These are phyloP conservation scores for Exophiala viscosa DNA, from an alignment of 2,329 filamentous ascomycete genomes.

Conservation along the genomic window DNA sequence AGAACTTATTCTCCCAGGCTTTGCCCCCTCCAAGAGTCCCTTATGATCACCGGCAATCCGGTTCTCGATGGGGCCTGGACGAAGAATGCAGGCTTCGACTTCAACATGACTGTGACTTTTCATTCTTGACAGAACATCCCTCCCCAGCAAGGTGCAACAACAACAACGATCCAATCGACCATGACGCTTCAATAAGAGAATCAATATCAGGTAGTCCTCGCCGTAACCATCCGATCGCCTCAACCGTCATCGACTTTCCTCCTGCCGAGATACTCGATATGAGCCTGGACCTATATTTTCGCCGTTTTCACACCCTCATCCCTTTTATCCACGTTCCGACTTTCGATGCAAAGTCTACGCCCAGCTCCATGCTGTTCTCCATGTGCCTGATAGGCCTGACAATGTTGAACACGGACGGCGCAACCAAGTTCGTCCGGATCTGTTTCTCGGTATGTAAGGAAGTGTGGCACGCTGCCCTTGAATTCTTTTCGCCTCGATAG, in stretches of 20 bases:
- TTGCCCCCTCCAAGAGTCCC: too few species aligned
- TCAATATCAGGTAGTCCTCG: background rate
- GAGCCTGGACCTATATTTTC: constrained; percentile 12
- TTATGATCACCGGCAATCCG: too few species aligned
- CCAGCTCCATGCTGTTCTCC: constrained; percentile 5
- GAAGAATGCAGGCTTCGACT: constrained; percentile 4
- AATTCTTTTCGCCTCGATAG: too few species aligned
- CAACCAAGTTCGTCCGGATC: constrained; percentile 7
- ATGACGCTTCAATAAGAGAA: too few species aligned
- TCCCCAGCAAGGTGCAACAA: background rate
- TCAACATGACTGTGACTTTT: constrained; percentile 1
- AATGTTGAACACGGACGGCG: constrained; percentile 1
- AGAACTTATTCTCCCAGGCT: constrained; percentile 12
- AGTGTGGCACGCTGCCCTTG: constrained; percentile 3
- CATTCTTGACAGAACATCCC: background rate
- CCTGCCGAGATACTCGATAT: constrained; percentile 9
- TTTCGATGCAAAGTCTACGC: constrained; percentile 2
- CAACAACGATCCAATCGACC: too few species aligned
- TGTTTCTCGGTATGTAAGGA: too few species aligned
- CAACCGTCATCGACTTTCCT: constrained; percentile 3
- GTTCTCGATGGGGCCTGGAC: constrained; percentile 11
- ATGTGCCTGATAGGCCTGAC: constrained; percentile 11
- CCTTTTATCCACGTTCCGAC: constrained; percentile 9
- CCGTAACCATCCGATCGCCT: background rate
- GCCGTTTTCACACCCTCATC: constrained; percentile 8